Evolutionary conservation across 2,329 filamentous ascomycete species (phyloP), one percentile per base, ranked within the genome.

Genomic region (Thelonectria rubi): DNA sequence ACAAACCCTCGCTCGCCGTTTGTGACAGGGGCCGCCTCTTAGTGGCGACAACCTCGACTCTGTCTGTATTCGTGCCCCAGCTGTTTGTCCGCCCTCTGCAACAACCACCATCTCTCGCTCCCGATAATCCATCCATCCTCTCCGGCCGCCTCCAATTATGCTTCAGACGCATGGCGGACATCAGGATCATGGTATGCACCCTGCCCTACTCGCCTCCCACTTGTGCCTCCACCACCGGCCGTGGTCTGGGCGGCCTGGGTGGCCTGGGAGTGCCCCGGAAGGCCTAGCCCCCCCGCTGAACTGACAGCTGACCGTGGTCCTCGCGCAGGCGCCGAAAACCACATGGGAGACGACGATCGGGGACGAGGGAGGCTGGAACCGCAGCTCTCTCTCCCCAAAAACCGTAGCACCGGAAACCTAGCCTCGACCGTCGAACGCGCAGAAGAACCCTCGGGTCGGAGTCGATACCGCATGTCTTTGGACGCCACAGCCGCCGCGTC

Each of bases 381-480:
- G 43, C 75, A 81, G 48, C 74, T 86, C 59, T 80, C 82, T 63
- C 78, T 89, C 58, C 86, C 86, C 59, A 89, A 88, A 76, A 89
- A 88, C 74, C 81, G 84, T 70, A 89, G 87, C 74, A 88, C 87
- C n/a, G 83, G 86, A 54, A 89, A 88, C 72, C 80, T 89, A 62
- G 77, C 80, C 60, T 74, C 83, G 65, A 74, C 79, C 65, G 74
- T 75, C 65, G 82, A 85, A n/a, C 55, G 63, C 24, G 77, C 85
- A 52, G 86, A 89, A 15, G 86, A 89, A 15, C 51, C 64, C 18
- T 77, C 85, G 52, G 86, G 89, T 67, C 86, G 84, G 65, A 82
- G 84, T 67, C 82, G 86, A 79, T 83, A 88, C 75, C 89, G 91
- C 63, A 89, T 92, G 78, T 94, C 92, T 52, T 88, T 94, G 73